Evolutionary conservation across 2,329 filamentous ascomycete genomes (phyloP).

Genomic region (Microdochium nivale): DNA sequence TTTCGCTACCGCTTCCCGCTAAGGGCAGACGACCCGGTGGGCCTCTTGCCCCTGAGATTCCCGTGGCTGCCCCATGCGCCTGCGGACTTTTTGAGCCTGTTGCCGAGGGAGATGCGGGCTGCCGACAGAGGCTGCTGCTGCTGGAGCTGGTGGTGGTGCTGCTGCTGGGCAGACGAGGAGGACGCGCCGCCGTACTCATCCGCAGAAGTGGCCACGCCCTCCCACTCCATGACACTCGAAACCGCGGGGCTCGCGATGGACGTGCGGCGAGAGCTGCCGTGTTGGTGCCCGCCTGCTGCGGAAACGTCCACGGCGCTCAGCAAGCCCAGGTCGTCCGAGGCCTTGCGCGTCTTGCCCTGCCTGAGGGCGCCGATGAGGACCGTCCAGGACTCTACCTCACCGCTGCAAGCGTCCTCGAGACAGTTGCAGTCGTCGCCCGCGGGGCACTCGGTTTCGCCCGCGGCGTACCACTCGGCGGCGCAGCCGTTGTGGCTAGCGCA

Average conservation of each 20-base stretch:
- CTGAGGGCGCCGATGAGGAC: constrained; percentile 38
- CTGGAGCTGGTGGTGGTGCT: constrained; percentile 12
- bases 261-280: constrained; percentile 4
- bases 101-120: constrained; percentile 40
- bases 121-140: constrained; percentile 25
- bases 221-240: constrained; percentile 25
- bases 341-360: constrained; percentile 24
- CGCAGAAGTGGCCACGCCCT: constrained; percentile 21
- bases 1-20: neutral
- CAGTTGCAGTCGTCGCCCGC: constrained; percentile 59
- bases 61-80: constrained; percentile 36
- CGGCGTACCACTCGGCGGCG: constrained; percentile 48
- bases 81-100: constrained; percentile 38
- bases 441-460: constrained; percentile 48
- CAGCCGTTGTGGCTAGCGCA: constrained; percentile 54
- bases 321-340: constrained; percentile 8
- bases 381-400: constrained; percentile 53
- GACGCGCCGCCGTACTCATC: constrained; percentile 9
- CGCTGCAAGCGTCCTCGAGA: constrained; percentile 44
- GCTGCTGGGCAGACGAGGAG: neutral
- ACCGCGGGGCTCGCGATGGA: neutral
- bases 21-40: neutral
- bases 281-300: constrained; percentile 3
- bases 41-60: constrained; percentile 24
- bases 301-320: neutral